Percentiles rank a stretch among this genome's conserved stretches.
Conservation (phyloP, 164 flowering plant species). For the Aristolochia contorta region DNA sequence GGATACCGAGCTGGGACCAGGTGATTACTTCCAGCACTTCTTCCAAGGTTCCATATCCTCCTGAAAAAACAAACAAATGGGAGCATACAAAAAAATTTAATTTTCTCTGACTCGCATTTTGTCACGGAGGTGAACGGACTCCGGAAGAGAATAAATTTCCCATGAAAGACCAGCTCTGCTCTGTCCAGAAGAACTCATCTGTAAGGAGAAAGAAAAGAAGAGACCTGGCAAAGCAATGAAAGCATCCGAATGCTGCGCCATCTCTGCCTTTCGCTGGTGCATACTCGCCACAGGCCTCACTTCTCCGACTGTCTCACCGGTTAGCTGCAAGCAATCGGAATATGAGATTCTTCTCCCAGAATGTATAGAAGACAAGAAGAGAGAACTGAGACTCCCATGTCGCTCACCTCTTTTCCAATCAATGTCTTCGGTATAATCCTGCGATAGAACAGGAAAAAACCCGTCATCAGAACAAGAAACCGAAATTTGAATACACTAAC, state of each 20-base stretch:
- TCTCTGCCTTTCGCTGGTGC: conserved; percentile 39
- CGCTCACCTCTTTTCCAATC: conserved; percentile 20
- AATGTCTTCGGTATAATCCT: conserved; percentile 35
- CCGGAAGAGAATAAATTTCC: too few species aligned
- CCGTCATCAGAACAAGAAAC: too few species aligned
- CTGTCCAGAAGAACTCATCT: conserved; percentile 11
- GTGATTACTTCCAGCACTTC: conserved; percentile 60
- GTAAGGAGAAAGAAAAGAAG: not conserved
- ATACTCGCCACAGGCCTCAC: conserved; percentile 27
- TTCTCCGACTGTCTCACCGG: conserved; percentile 33
- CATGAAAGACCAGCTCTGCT: too few species aligned
- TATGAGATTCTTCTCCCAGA: too few species aligned
- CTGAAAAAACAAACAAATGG: conserved; percentile 17
- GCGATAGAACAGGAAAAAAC: not conserved
- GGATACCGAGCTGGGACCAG: conserved; percentile 78
- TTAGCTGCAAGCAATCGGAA: conserved; percentile 14
- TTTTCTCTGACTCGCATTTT: too few species aligned
- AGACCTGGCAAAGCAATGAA: conserved; percentile 33
- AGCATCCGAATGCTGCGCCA: conserved; percentile 34
- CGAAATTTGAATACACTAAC: too few species aligned
- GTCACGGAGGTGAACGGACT: too few species aligned
- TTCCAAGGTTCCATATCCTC: conserved; percentile 67
- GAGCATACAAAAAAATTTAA: too few species aligned
- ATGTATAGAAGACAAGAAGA: too few species aligned
- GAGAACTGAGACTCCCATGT: too few species aligned